Conservation (phyloP, 1,139 yeast species). For the Magnusiomyces tetraspermus region DNA sequence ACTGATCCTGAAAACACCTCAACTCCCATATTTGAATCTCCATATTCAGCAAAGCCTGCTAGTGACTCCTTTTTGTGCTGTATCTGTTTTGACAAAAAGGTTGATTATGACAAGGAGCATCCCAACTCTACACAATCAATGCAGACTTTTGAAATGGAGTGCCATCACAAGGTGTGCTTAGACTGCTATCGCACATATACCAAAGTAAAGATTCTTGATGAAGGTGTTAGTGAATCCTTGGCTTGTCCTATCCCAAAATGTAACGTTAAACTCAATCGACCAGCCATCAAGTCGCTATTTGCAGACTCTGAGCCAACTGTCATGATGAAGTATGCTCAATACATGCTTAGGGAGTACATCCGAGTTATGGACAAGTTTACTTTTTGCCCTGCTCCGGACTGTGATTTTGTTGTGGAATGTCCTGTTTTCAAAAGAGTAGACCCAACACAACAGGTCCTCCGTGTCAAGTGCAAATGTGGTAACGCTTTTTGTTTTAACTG, state of each 20-base stretch:
- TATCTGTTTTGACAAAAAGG: conserved; percentile 55
- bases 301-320: conserved; percentile 3
- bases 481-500: conserved; percentile 80
- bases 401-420: conserved; percentile 52
- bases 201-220: conserved; percentile 41
- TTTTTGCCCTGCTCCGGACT: conserved; percentile 89
- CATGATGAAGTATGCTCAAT: conserved; percentile 20
- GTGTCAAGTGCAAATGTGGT: conserved; percentile 56
- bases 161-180: conserved; percentile 63
- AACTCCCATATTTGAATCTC: conserved; percentile 11
- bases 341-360: conserved; percentile 39
- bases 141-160: conserved; percentile 46
- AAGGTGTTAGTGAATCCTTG: conserved; percentile 40
- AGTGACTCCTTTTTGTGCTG: conserved; percentile 41
- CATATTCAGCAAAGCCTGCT: conserved; percentile 11
- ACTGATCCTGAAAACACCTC: conserved; percentile 13
- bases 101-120: conserved; percentile 25
- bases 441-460: conserved; percentile 41
- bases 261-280: conserved; percentile 5
- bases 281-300: conserved; percentile 2
- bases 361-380: conserved; percentile 44
- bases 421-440: conserved; percentile 20
- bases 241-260: conserved; percentile 53
- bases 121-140: no score
- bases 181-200: conserved; percentile 59